Base-by-base conservation (phyloP, 495 filamentous ascomycete genomes). In the Talaromyces nanjingensis region DNA sequence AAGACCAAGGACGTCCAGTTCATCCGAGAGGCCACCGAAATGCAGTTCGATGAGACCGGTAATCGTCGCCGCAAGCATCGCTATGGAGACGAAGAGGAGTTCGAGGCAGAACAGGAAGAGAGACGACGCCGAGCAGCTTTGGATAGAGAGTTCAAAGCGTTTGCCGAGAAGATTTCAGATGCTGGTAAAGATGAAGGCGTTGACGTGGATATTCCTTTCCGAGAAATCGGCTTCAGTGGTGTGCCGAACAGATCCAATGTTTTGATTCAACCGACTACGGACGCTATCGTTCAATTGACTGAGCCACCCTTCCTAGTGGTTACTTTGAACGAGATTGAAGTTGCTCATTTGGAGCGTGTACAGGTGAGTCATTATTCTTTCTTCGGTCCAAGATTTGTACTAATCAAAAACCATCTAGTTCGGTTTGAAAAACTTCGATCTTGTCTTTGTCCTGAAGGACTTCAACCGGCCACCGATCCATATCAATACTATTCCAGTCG, bases 1-100 rank as follows among this genome's bases (percentile, higher is more conserved):
- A 98, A 98, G 84, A 93, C 96, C 4, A 94, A 93, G 74, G 96
- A 99, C 76, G 88, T 99, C 0, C 96, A 99, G 72, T 99, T 99
- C 79, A 97, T 97, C 65, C 85, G 96, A 53, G 96, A 99, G 76
- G 96, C 96, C 11, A 98, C 94, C 1, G 94, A 99, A 67, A 97
- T 98, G 77, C 91, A 94, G 71, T 98, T 99, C 68, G 96, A 99
- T 72, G 96, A 99, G 77, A 99, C 96, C 37, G 96, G 96, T 64
- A 98, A 97, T 72, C 85, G 96, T 54, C 97, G 97, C 76, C 89
- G 96, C 58, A 96, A 96, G 77, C 94, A 97, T 72, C 88, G 93
- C n/a, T 98, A 96, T 73, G 96, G 94, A 47, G 96, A 99, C 66
- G 96, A 99, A 72, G 96, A 99, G 70, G 96, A 99, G 72, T 98